A percentile compares a stretch with the other conserved stretches of the same genome.
phyloP scores from a whole-genome alignment of 139 green algal genomes.

The Tetradesmus lagerheimii region DNA sequence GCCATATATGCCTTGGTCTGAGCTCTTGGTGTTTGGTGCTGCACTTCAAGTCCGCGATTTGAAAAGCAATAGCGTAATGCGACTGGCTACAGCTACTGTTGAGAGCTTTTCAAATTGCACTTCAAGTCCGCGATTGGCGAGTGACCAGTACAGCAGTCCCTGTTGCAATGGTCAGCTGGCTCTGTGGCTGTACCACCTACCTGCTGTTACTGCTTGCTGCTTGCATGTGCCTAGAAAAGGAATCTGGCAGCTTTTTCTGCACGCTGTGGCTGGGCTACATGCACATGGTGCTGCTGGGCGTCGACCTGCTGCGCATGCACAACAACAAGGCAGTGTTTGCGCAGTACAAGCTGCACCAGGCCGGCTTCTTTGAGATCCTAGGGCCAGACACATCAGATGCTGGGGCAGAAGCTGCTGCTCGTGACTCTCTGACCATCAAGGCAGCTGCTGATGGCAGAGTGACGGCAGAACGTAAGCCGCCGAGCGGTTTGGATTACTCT shows the following conservation, averaged over 20 bases:
- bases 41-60: too few relatives aligned
- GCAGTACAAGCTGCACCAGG: not conserved
- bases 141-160: too few relatives aligned
- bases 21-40: too few relatives aligned
- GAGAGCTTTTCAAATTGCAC: too few relatives aligned
- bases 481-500: not conserved
- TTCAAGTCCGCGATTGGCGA: too few relatives aligned
- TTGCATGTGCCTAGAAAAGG: not conserved
- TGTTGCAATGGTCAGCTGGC: too few relatives aligned
- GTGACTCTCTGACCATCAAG: not conserved
- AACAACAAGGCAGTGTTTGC: not conserved
- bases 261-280: slow-evolving; percentile 5
- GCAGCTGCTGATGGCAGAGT: not conserved
- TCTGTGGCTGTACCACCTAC: not conserved
- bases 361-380: slow-evolving; percentile 12
- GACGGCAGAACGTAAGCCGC: not conserved
- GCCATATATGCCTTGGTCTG: too few relatives aligned
- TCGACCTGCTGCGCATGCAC: slow-evolving; percentile 7
- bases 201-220: not conserved
- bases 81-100: too few relatives aligned
- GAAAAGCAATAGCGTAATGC: too few relatives aligned
- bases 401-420: not conserved
- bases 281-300: slow-evolving; percentile 22
- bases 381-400: not conserved
- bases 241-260: not conserved